These are phyloP conservation scores for Lycium ferocissimum DNA, from an alignment of 257 asterid species.

Conservation along the genomic window DNA sequence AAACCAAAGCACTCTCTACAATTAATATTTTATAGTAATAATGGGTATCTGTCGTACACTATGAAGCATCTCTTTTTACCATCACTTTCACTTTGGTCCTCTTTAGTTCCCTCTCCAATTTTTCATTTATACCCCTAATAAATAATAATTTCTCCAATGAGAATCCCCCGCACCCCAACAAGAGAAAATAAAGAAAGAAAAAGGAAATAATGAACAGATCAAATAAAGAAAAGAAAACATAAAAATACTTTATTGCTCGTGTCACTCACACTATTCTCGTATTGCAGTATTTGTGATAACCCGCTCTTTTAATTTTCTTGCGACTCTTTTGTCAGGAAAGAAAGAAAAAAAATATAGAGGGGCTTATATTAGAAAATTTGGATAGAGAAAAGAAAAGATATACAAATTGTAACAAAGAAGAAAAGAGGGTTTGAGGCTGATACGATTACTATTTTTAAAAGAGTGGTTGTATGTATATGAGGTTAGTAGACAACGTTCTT, in stretches of 20 bases:
- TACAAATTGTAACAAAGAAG: background rate
- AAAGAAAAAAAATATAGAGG: background rate
- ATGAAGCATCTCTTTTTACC: conserved; percentile 17
- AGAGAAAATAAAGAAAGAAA: background rate
- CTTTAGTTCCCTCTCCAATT: background rate
- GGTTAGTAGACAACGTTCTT: too few relatives aligned
- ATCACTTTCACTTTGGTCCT: conserved; percentile 1
- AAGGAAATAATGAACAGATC: background rate
- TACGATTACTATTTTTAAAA: too few relatives aligned
- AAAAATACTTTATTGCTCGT: too few relatives aligned
- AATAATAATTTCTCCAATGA: background rate
- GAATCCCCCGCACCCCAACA: background rate
- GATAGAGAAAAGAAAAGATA: too few relatives aligned
- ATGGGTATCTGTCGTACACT: conserved; percentile 21
- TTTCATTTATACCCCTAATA: background rate
- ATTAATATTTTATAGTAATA: background rate
- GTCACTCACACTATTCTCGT: background rate
- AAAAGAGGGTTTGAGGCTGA: too few relatives aligned
- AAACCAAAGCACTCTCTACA: background rate
- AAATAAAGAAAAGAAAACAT: background rate
- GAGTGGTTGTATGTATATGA: too few relatives aligned
- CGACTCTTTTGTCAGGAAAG: background rate
- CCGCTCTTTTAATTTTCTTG: background rate
- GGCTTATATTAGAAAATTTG: background rate
- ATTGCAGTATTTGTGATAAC: background rate